A percentile compares a stretch with the other conserved stretches of the same genome.
These are phyloP conservation scores for Apiospora rasikravindrae DNA, from an alignment of 2,329 filamentous ascomycete genomes.

Conservation along the genomic window DNA sequence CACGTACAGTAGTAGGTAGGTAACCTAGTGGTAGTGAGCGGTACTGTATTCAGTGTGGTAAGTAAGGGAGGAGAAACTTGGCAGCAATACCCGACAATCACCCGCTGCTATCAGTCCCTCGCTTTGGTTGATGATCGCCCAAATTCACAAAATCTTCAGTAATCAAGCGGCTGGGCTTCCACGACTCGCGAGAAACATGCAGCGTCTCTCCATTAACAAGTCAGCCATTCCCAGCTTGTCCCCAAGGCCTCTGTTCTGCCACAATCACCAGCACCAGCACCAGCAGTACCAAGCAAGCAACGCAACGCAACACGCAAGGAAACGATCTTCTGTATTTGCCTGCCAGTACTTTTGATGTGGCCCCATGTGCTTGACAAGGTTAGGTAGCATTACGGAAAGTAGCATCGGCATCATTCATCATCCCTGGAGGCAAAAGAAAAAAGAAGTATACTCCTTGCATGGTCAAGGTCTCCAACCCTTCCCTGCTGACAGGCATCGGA, in stretches of 20 bases:
- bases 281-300: background rate
- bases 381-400: background rate
- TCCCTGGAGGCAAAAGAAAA: background rate
- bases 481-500: constrained; percentile 16
- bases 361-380: constrained; percentile 8
- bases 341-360: background rate
- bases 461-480: background rate
- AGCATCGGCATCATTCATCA: constrained; percentile 6
- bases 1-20: background rate
- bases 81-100: background rate
- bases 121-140: background rate
- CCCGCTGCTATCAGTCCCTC: background rate
- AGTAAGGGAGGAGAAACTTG: background rate
- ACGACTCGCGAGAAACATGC: background rate
- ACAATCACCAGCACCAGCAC: background rate
- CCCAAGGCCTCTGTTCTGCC: background rate
- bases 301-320: background rate
- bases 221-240: background rate
- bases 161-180: background rate
- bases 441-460: constrained; percentile 3
- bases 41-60: background rate
- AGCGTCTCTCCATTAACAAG: background rate
- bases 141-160: background rate
- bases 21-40: background rate
- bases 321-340: background rate